Evolutionary conservation across 495 filamentous ascomycete species (phyloP).

Genomic region (Penicillium arizonense): DNA sequence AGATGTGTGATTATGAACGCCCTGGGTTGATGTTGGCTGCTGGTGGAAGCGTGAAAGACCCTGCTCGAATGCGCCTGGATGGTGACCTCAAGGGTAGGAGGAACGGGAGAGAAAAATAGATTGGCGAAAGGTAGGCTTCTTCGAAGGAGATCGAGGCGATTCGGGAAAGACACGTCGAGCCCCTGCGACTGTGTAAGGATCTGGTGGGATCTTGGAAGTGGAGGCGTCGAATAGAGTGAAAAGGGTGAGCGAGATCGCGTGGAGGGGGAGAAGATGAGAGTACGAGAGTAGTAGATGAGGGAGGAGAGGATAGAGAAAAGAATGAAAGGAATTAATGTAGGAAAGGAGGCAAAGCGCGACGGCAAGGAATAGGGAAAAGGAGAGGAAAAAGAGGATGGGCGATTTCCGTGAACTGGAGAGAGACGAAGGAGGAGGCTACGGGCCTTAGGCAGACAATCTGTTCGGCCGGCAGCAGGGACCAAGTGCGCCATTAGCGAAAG

Average conservation of each 20-base stretch:
- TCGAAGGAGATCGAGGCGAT: conserved; percentile 6
- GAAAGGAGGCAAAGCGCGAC: conserved; percentile 29
- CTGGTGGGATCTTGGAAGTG: conserved; percentile 15
- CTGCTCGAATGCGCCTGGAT: conserved; percentile 17
- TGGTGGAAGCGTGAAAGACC: conserved; percentile 12
- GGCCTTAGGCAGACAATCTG: conserved; percentile 28
- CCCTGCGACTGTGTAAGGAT: conserved; percentile 20
- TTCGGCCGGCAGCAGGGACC: conserved; percentile 11
- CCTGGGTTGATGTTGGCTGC: not conserved
- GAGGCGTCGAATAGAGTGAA: conserved; percentile 21
- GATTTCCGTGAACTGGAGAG: conserved; percentile 16
- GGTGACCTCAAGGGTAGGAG: conserved; percentile 16
- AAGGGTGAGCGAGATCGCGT: conserved; percentile 33
- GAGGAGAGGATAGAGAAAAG: conserved; percentile 23
- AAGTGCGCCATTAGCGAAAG: conserved; percentile 13
- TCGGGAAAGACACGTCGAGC: conserved; percentile 14
- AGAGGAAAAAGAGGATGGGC: conserved; percentile 30
- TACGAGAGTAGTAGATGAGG: conserved; percentile 18
- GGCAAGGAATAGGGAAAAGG: conserved; percentile 27
- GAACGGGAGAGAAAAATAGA: conserved; percentile 2
- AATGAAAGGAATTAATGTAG: conserved; percentile 27
- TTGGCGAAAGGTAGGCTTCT: not conserved
- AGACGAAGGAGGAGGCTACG: conserved; percentile 30
- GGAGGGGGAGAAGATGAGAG: conserved; percentile 29
- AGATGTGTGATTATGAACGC: not conserved